Percentiles rank a stretch among this genome's conserved stretches.
Conservation (phyloP, 805 yeast species). For the Grigorovia transvaalensis region DNA sequence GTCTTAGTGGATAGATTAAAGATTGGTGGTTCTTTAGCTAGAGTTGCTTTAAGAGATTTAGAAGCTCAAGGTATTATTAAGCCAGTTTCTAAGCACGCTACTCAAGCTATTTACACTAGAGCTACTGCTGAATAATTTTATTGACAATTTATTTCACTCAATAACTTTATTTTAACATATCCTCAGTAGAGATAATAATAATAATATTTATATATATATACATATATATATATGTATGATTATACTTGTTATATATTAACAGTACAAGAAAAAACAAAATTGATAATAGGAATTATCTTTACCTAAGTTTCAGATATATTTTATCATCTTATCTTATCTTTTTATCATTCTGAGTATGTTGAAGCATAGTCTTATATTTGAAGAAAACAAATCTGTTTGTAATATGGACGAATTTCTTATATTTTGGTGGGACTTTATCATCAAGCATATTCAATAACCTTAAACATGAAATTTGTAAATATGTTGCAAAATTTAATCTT, state of each 20-base stretch:
- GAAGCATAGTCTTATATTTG: background rate
- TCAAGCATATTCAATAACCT: slow-evolving; percentile 25
- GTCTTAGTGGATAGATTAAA: slow-evolving; percentile 98
- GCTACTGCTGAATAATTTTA: slow-evolving; percentile 57
- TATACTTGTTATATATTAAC: background rate
- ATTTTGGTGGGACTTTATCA: slow-evolving; percentile 27
- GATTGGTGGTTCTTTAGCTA: slow-evolving; percentile 98
- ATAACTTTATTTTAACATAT: background rate
- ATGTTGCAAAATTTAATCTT: slow-evolving; percentile 45
- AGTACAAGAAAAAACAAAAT: too few species aligned
- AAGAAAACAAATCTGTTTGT: slow-evolving; percentile 33
- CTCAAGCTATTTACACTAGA: slow-evolving; percentile 90
- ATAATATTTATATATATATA: too few species aligned
- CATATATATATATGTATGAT: too few species aligned
- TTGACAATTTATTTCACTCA: background rate
- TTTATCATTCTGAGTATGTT: background rate
- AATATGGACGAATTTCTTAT: slow-evolving; percentile 31
- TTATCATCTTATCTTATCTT: background rate
- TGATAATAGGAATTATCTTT: background rate
- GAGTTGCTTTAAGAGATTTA: slow-evolving; percentile 93
- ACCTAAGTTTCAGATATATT: too few species aligned
- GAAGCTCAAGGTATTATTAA: slow-evolving; percentile 91
- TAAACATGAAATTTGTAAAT: slow-evolving; percentile 29
- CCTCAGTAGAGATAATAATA: background rate
- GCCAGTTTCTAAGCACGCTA: slow-evolving; percentile 89